Evolutionary conservation across 2,329 filamentous ascomycete genomes (phyloP), one percentile per base, ranked within the genome.

Genomic region (Grosmannia serpens): DNA sequence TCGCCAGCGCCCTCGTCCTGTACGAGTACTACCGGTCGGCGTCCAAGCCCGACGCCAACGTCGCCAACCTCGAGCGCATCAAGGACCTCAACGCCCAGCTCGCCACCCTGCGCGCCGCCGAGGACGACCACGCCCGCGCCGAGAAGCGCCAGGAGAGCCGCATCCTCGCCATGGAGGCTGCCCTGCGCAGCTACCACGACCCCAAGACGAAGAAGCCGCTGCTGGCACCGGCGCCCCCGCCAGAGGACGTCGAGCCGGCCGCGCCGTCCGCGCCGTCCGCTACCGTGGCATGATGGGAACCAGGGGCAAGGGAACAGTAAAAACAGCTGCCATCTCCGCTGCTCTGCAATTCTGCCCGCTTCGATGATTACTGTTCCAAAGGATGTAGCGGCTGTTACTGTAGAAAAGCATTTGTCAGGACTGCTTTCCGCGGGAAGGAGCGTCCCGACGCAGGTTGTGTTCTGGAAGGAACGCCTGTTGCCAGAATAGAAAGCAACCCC

Each of bases 21-120:
- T 86, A 82, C 68, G 83, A 86, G 70, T 84, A 81, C 62, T 79
- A 81, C 68, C 79, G 76, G 63, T 72, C 79, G 9, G 75, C 77
- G n/a, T 72, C 76, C 64, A 86, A 86, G 68, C 82, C 83, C 10
- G 83, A 86, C 64, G 63, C 71, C 57, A 83, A 81, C 64, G 71
- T 38, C 35, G 35, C 35, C 35, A 38, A 38, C 7, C 35, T 74
- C 50, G 77, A 82, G 65, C 77, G 71, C 61, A 76, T 84, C 58
- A 74, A 77, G 29, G 77, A 77, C 59, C 72, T 85, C 29, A 71
- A 74, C 41, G 65, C 68, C 53, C 72, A 73, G 59, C 66, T 82
- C 15, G 77, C 80, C 29, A 76, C 79, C 60, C 70, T 84, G 44
- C 73, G 74, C 63, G 70, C 66, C 65, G 73, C 71, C 60, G 79